Percentiles rank a stretch among this genome's conserved stretches.
phyloP scores from a whole-genome alignment of 23 red algal species.

The Chondrus crispus region DNA sequence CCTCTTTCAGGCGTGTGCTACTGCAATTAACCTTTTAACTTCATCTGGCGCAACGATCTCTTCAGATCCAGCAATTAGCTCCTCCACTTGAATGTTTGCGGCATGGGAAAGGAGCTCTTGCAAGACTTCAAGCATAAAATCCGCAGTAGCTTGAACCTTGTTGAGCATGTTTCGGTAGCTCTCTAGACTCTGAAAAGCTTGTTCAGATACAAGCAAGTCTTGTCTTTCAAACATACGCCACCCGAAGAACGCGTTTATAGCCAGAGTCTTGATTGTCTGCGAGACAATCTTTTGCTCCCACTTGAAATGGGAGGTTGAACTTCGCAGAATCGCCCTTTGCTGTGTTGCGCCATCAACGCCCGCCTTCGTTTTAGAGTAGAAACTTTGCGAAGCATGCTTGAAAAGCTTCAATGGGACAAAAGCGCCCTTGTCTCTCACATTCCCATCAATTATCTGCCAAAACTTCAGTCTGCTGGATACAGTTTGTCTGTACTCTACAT shows the following conservation, averaged over 20 bases:
- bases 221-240: background rate
- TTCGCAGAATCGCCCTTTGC: background rate
- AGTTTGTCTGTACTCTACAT: background rate
- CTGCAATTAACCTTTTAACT: background rate
- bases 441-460: background rate
- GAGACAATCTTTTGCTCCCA: conserved; percentile 16
- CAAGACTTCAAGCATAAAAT: background rate
- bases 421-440: background rate
- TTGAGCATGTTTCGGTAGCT: background rate
- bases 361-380: conserved; percentile 12
- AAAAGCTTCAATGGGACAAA: conserved; percentile 12
- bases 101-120: background rate
- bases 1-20: background rate
- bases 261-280: background rate
- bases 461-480: background rate
- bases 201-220: background rate
- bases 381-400: background rate
- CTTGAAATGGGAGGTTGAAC: background rate
- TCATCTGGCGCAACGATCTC: background rate
- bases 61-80: too few species aligned
- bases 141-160: background rate
- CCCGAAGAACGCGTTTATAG: background rate
- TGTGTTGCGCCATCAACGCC: background rate
- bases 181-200: background rate
- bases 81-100: background rate